A percentile compares a stretch with the other conserved stretches of the same genome.
phyloP scores from a whole-genome alignment of 1,139 yeast species.

The Magnusiomyces paraingens region DNA sequence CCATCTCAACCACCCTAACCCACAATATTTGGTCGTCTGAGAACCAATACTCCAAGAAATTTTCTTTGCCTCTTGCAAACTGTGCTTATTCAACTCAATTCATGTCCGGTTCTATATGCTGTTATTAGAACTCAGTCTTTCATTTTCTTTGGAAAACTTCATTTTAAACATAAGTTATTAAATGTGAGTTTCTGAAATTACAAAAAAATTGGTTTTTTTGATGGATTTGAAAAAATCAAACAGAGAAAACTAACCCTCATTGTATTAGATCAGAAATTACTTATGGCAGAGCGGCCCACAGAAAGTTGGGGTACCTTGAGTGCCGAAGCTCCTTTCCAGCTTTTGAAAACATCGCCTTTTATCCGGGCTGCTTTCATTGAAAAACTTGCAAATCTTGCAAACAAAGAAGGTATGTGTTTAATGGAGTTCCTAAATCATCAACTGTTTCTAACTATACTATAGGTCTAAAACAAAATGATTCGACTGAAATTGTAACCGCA shows the following conservation, averaged over 20 bases:
- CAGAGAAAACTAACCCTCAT: not conserved
- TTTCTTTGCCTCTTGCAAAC: too few relatives aligned
- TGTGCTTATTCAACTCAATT: too few relatives aligned
- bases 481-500: constrained; percentile 23
- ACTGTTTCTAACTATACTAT: not conserved
- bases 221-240: too few relatives aligned
- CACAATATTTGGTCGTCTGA: too few relatives aligned
- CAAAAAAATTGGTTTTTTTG: not conserved
- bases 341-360: constrained; percentile 12
- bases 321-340: constrained; percentile 8
- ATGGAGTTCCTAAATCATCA: not conserved
- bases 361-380: constrained; percentile 11
- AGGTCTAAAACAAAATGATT: constrained; percentile 9
- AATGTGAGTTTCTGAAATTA: too few relatives aligned
- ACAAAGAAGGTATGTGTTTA: constrained; percentile 7
- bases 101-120: too few relatives aligned
- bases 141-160: not conserved
- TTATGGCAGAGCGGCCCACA: constrained; percentile 15
- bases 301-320: constrained; percentile 15
- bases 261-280: not conserved
- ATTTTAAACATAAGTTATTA: not conserved
- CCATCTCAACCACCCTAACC: too few relatives aligned
- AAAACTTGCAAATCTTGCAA: constrained; percentile 6
- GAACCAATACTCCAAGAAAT: too few relatives aligned
- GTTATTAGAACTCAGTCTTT: not conserved